phyloP scores from a whole-genome alignment of 2,329 filamentous ascomycete species.

The Pseudogymnoascus sp. region DNA sequence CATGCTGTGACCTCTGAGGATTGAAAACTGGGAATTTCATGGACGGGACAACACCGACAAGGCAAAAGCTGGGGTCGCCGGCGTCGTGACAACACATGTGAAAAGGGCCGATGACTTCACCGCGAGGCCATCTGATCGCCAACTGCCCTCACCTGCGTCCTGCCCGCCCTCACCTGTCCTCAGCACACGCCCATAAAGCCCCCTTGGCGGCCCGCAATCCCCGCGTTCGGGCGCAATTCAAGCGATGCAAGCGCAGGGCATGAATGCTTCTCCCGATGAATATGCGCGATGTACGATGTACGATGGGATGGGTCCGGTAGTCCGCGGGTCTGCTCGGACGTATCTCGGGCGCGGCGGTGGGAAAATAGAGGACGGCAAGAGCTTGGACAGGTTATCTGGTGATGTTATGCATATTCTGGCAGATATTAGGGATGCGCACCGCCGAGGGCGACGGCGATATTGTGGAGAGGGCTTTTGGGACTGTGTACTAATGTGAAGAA shows the following conservation, averaged over 20 bases:
- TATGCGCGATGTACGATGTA: background rate
- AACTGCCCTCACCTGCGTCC: background rate
- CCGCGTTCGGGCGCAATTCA: background rate
- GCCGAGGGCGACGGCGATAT: background rate
- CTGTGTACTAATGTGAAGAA: background rate
- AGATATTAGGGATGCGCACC: background rate
- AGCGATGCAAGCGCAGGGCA: background rate
- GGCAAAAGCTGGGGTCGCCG: background rate
- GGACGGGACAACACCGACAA: background rate
- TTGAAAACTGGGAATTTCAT: background rate
- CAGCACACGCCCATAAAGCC: background rate
- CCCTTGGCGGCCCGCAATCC: background rate
- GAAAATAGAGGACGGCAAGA: background rate
- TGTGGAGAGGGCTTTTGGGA: background rate
- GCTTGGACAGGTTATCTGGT: background rate
- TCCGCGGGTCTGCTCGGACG: background rate
- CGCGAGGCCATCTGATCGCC: background rate
- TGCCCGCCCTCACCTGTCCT: background rate
- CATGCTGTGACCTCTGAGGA: background rate
- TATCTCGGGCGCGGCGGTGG: background rate
- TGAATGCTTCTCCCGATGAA: background rate
- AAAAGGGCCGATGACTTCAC: slow-evolving; percentile 2
- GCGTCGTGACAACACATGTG: background rate
- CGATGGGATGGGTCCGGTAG: background rate
- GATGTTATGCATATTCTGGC: background rate